Base-by-base conservation (phyloP, 1,284 basidiomycete genomes). In the Puccinia brachypodii region DNA sequence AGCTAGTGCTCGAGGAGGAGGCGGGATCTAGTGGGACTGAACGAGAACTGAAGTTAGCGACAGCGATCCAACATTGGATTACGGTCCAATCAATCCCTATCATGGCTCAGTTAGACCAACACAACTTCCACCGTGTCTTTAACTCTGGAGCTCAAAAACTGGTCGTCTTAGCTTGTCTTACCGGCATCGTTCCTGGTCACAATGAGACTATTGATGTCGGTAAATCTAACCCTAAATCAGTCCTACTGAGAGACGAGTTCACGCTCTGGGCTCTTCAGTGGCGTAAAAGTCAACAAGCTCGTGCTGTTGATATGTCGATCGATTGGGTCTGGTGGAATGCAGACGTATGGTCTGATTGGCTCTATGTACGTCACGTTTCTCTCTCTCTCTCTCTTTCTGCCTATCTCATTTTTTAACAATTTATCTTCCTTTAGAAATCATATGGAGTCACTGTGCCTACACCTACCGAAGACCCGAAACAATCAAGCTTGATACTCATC, bases 321-420 rank as follows among this genome's bases (percentile, higher is more conserved):
- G 78, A 81, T 42, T 81, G 78, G 78, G 78, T 74, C n/a, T 81
- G 69, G 78, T 31, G 64, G 7, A 42, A 81, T 40, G 40, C 38
- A 1, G 50, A 79, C 36, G 53, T 44, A n/a, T 74, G 71, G 68
- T 25, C 56, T 31, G 58, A 73, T 62, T 81, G 78, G 78, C 56
- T 81, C n/a, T 62, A 74, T 22, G 78, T 81, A 6, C 36, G 68
- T 62, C n/a, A 19, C 28, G 13, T n/a, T 19, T 7, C 36, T 75
- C 6, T 31, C 42, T 14, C 42, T 38, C 22, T 3, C 38, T 50
- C 7, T 16, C 36, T 3, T n/a, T 19, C 7, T n/a, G 7, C 25
- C 47, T 31, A 71, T 13, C 0, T 22, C 16, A 22, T n/a, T 31
- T 22, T n/a, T 22, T 38, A 22, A 38, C 19, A 2, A 31, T 8